Evolutionary conservation across 2,329 filamentous ascomycete species (phyloP).

Genomic region (Aspergillus japonicus): DNA sequence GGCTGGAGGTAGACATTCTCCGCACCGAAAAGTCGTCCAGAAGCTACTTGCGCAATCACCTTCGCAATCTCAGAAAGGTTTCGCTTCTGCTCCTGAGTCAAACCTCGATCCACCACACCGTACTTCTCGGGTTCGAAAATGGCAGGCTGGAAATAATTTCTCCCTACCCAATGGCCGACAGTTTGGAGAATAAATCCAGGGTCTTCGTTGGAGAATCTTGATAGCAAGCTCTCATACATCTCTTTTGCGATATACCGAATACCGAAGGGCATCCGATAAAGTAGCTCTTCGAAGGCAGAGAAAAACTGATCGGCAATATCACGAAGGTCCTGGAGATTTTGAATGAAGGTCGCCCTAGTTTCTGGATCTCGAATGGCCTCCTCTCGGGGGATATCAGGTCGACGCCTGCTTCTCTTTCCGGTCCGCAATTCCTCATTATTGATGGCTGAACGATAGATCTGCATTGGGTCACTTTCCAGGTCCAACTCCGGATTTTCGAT

Average conservation of each 20-base stretch:
- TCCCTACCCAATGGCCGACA: conserved; percentile 90
- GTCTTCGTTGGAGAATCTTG: conserved; percentile 77
- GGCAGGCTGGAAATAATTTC: conserved; percentile 86
- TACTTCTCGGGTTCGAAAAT: conserved; percentile 87
- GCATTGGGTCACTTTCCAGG: conserved; percentile 93
- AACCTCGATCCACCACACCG: conserved; percentile 83
- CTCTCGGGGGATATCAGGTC: conserved; percentile 82
- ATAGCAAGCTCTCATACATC: conserved; percentile 73
- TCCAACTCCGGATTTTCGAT: conserved; percentile 89
- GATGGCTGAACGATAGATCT: conserved; percentile 92
- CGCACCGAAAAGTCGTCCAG: conserved; percentile 85
- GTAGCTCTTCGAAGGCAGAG: conserved; percentile 72
- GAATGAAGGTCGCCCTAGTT: conserved; percentile 87
- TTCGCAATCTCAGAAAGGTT: conserved; percentile 90
- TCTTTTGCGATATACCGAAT: conserved; percentile 84
- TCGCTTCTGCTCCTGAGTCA: conserved; percentile 88
- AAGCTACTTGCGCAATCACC: conserved; percentile 82
- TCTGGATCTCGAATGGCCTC: conserved; percentile 94
- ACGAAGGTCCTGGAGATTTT: conserved; percentile 87
- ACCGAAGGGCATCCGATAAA: conserved; percentile 89
- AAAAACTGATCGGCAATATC: conserved; percentile 95
- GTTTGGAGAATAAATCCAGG: conserved; percentile 76
- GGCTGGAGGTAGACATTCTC: conserved; percentile 96
- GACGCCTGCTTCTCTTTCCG: conserved; percentile 75
- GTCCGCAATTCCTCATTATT: conserved; percentile 97